Percentiles rank a stretch among this genome's conserved stretches.
Evolutionary conservation across 352 stramenopile species (phyloP).

Genomic region (Blastocystis sp.): DNA sequence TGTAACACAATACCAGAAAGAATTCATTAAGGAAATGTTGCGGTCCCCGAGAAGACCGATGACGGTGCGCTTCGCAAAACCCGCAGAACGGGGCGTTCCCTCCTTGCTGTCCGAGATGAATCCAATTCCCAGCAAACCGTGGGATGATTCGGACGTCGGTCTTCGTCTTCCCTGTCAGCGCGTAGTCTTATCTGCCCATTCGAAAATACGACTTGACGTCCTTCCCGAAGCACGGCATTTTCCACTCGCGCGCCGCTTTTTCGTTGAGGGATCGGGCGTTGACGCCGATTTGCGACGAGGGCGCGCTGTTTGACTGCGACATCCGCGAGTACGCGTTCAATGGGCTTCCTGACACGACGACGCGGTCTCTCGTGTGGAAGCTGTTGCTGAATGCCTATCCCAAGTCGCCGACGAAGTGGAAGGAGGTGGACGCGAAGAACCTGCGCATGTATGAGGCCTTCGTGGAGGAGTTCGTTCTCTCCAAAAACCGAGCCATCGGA

Average conservation of each 20-base stretch:
- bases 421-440: slow-evolving; percentile 8
- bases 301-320: slow-evolving; percentile 43
- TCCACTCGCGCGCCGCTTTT: background rate
- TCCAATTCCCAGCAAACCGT: background rate
- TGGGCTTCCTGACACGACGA: slow-evolving; percentile 53
- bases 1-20: background rate
- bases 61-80: slow-evolving; percentile 54
- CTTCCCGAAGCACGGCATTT: background rate
- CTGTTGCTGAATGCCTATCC: slow-evolving; percentile 53
- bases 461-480: slow-evolving; percentile 65
- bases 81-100: background rate
- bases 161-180: background rate
- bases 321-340: slow-evolving; percentile 68
- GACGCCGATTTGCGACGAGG: slow-evolving; percentile 5
- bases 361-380: slow-evolving; percentile 64
- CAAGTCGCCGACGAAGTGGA: slow-evolving; percentile 38
- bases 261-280: background rate
- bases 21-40: slow-evolving; percentile 25
- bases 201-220: slow-evolving; percentile 20
- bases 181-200: slow-evolving; percentile 58
- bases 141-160: slow-evolving; percentile 23
- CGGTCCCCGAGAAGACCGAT: slow-evolving; percentile 11
- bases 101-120: slow-evolving; percentile 16
- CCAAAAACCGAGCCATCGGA: slow-evolving; percentile 20
- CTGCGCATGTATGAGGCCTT: slow-evolving; percentile 57